Percentiles rank a stretch among this genome's conserved stretches.
Conservation (phyloP, 2,329 filamentous ascomycete genomes). For the Colletotrichum orchidophilum region DNA sequence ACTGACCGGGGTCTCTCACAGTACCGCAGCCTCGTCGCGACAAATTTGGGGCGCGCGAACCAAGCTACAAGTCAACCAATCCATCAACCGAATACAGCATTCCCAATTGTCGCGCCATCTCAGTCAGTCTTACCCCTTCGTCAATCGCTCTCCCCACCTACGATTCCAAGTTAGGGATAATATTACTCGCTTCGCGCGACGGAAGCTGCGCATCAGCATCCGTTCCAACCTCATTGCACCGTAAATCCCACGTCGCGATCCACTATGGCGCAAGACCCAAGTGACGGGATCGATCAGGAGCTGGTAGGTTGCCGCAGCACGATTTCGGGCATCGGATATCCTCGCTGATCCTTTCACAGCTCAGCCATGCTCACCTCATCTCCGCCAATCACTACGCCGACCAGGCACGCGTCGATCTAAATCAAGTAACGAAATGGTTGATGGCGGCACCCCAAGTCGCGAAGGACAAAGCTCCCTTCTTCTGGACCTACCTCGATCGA, state of each 20-base stretch:
- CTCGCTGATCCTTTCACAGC: slow-evolving; percentile 55
- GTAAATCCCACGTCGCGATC: slow-evolving; percentile 6
- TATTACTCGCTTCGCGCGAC: background rate
- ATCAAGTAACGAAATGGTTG: slow-evolving; percentile 85
- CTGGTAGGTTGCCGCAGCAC: slow-evolving; percentile 22
- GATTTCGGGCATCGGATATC: slow-evolving; percentile 45
- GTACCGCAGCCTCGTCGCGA: slow-evolving; percentile 35
- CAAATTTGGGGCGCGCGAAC: slow-evolving; percentile 34
- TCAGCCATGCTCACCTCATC: slow-evolving; percentile 89
- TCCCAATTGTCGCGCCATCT: slow-evolving; percentile 2
- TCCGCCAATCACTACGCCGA: slow-evolving; percentile 84
- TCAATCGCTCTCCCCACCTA: no score
- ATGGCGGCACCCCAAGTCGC: slow-evolving; percentile 86
- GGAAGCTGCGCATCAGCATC: background rate
- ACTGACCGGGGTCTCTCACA: slow-evolving; percentile 25
- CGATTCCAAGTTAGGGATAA: background rate
- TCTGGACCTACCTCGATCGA: slow-evolving; percentile 89
- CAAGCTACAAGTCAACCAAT: slow-evolving; percentile 1
- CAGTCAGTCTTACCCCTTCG: background rate
- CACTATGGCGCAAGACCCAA: slow-evolving; percentile 35
- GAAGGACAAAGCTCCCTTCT: slow-evolving; percentile 85
- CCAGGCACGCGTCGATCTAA: slow-evolving; percentile 74
- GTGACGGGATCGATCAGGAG: slow-evolving; percentile 34
- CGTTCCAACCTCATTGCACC: background rate
- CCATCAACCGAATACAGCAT: slow-evolving; percentile 12